Evolutionary conservation across 2,329 filamentous ascomycete genomes (phyloP), one percentile per base, ranked within the genome.

Genomic region (Alternaria dauci): DNA sequence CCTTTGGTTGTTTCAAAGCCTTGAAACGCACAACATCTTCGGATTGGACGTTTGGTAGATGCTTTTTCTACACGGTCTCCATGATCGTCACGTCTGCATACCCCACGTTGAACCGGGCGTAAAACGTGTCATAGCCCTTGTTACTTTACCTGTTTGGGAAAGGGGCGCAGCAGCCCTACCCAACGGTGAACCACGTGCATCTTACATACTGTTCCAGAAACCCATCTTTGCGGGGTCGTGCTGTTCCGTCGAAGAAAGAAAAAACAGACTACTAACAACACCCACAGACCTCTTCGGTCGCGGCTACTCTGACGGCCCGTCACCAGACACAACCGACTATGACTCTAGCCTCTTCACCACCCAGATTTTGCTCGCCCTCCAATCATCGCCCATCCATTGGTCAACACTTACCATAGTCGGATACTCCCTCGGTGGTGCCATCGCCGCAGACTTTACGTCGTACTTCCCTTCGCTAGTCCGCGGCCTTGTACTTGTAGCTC

Each of bases 401-500:
- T 51, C 59, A 43, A 83, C 82, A 53, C 94, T 95, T 76, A 87
- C 88, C 61, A 80, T 96, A 6, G 79, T 93, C 4, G 93, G 92
- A 2, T 96, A 95, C 76, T 93, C 90, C 0, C 83, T 96, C 0
- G 92, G 93, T 46, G 93, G 92, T 36, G 91, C 89, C 14, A 85
- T 96, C 41, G 85, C 86, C 1, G 88, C 87, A 9, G 84, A 88
- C 20, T 94, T 95, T 72, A 86, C 91, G 1, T 84, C 86, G 1
- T 87, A 87, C 72, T 91, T 92, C 71, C 87, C 91, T 0, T 78
- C 86, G 48, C 81, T 94, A 57, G 84, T 97, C 14, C 84, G 85
- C 12, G 87, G 85, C 9, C 82, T 97, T 23, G 83, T 95, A 11
- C 85, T 97, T 6, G 85, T 97, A 42, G 92, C 93, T 0, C 93